phyloP scores from a whole-genome alignment of 2,329 filamentous ascomycete species.

The Aspergillus clavatus region DNA sequence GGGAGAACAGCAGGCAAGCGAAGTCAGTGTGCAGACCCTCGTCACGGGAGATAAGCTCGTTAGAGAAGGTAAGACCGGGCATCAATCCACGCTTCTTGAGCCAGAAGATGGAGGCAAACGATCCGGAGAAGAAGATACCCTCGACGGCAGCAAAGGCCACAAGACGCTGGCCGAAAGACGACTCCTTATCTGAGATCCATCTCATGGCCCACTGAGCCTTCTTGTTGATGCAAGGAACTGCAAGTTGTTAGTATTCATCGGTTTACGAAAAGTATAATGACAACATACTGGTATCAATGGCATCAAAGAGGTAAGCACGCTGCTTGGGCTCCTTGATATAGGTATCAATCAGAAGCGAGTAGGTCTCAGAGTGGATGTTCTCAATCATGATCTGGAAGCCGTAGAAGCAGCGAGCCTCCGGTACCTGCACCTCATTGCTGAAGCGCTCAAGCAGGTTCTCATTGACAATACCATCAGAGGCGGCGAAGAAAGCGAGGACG shows the following conservation, averaged over 20 bases:
- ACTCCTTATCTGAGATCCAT: slow-evolving; percentile 92
- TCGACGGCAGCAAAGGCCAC: slow-evolving; percentile 97
- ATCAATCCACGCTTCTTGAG: slow-evolving; percentile 99
- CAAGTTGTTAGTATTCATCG: slow-evolving; percentile 23
- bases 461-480: slow-evolving; percentile 98
- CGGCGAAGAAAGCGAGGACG: slow-evolving; percentile 97
- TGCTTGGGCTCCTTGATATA: slow-evolving; percentile 98
- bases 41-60: slow-evolving; percentile 98
- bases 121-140: slow-evolving; percentile 99
- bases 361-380: slow-evolving; percentile 99
- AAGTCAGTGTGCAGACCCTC: slow-evolving; percentile 99
- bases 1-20: slow-evolving; percentile 94
- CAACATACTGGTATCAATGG: slow-evolving; percentile 86
- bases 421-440: slow-evolving; percentile 92
- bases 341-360: slow-evolving; percentile 97
- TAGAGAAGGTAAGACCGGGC: slow-evolving; percentile 97
- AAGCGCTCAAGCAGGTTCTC: slow-evolving; percentile 99
- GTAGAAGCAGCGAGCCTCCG: slow-evolving; percentile 98
- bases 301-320: slow-evolving; percentile 92
- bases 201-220: slow-evolving; percentile 97
- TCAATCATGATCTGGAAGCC: slow-evolving; percentile 99
- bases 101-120: slow-evolving; percentile 99
- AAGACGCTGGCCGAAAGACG: slow-evolving; percentile 90
- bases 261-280: background rate
- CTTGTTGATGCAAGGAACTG: slow-evolving; percentile 92